Evolutionary conservation across 768 basidiomycete genomes (phyloP).

Genomic region (Suillus hirtellus): DNA sequence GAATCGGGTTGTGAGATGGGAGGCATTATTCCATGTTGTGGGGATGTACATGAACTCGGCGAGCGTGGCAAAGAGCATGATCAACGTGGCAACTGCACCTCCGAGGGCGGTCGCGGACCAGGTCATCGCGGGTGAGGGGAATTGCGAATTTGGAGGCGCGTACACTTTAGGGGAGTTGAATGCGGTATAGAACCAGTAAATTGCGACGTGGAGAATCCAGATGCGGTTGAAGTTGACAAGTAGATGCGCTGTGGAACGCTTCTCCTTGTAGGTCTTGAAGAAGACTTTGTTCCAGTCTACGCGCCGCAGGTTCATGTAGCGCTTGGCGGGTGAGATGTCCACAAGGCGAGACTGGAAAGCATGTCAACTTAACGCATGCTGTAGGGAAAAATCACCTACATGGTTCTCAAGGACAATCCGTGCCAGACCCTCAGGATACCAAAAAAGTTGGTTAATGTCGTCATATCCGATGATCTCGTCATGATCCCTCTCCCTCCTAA

Average conservation of each 20-base stretch:
- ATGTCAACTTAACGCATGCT: neutral
- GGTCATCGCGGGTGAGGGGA: constrained; percentile 84
- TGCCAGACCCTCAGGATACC: constrained; percentile 98
- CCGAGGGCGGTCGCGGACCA: constrained; percentile 97
- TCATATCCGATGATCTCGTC: constrained; percentile 98
- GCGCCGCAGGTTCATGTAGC: constrained; percentile 89
- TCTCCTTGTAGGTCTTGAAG: constrained; percentile 99
- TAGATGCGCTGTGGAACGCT: constrained; percentile 89
- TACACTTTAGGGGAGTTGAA: constrained; percentile 95
- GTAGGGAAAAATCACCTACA: constrained; percentile 42
- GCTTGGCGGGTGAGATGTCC: constrained; percentile 87
- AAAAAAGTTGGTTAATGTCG: constrained; percentile 98
- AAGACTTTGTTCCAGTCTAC: constrained; percentile 95
- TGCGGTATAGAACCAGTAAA: constrained; percentile 98
- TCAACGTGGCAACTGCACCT: constrained; percentile 87
- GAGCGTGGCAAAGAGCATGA: constrained; percentile 92
- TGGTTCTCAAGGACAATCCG: constrained; percentile 89
- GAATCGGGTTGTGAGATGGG: constrained; percentile 92
- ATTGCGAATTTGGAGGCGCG: constrained; percentile 61
- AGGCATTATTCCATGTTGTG: constrained; percentile 98
- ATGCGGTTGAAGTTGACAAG: constrained; percentile 99
- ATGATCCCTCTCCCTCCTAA: constrained; percentile 92
- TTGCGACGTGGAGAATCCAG: constrained; percentile 93
- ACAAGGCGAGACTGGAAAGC: constrained; percentile 77
- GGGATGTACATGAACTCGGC: constrained; percentile 98